Percentiles rank a stretch among this genome's conserved stretches.
Evolutionary conservation across 2,329 filamentous ascomycete species (phyloP).

Genomic region (Colletotrichum noveboracense): DNA sequence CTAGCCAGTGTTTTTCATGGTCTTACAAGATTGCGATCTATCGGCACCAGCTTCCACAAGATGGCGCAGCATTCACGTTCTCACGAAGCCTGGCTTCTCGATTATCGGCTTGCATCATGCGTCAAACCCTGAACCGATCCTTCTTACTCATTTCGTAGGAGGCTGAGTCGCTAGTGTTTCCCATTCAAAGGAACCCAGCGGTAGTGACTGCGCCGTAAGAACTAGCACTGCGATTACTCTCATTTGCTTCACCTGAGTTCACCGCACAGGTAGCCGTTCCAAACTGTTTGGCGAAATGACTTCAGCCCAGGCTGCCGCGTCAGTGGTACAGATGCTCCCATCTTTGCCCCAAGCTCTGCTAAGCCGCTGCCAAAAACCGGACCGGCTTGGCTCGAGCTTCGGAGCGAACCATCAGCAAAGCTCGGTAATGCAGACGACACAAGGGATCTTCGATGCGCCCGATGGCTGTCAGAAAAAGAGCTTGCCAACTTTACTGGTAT

Average conservation of each 20-base stretch:
- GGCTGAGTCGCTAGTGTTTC: background rate
- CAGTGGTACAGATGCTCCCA: background rate
- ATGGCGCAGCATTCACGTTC: background rate
- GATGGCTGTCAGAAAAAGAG: background rate
- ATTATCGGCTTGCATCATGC: background rate
- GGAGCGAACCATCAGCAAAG: background rate
- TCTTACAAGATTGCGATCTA: background rate
- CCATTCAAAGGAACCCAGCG: background rate
- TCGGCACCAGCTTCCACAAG: background rate
- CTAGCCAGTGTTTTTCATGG: fast-evolving
- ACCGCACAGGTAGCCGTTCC: background rate
- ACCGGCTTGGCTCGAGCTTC: background rate
- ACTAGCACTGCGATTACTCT: background rate
- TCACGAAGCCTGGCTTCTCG: background rate
- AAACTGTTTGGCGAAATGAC: background rate
- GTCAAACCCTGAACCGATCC: background rate
- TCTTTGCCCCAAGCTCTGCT: background rate
- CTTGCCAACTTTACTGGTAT: background rate
- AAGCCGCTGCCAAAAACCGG: background rate
- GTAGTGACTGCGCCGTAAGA: background rate
- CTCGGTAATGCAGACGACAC: background rate
- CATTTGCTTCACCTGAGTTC: background rate
- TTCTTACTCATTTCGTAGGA: background rate
- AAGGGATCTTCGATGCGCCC: background rate
- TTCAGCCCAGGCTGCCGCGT: background rate